Conservation (phyloP, 2,329 filamentous ascomycete genomes). For the Aspergillus tanneri region DNA sequence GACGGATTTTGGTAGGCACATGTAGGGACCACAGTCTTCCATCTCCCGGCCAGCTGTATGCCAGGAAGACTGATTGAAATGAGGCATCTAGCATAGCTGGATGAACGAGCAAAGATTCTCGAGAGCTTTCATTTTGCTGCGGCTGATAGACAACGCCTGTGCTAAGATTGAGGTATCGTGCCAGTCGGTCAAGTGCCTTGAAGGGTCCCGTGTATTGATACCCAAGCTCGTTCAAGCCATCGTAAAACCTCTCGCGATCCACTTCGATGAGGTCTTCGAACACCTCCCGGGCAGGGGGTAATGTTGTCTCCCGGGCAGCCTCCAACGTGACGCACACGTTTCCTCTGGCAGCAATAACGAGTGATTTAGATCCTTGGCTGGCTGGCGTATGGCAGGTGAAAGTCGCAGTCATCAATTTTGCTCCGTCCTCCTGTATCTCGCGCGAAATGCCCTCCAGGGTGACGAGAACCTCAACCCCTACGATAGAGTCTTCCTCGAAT, state of each 20-base stretch:
- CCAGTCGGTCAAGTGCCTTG: not conserved
- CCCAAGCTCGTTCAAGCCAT: conserved; percentile 3
- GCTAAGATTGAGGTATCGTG: conserved; percentile 5
- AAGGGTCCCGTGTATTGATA: conserved; percentile 1
- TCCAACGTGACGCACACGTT: conserved; percentile 1
- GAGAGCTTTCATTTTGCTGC: not conserved
- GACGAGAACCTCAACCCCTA: conserved; percentile 2
- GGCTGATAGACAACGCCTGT: conserved; percentile 1
- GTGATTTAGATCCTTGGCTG: not conserved
- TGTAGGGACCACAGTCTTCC: conserved; percentile 11
- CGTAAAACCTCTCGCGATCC: conserved; percentile 5
- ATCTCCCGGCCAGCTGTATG: conserved; percentile 20
- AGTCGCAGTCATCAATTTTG: not conserved
- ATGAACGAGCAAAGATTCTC: conserved; percentile 14
- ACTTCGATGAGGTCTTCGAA: conserved; percentile 7
- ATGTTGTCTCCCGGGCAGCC: not conserved
- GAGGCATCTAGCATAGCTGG: conserved; percentile 22
- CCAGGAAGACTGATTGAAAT: conserved; percentile 27
- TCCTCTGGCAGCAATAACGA: not conserved
- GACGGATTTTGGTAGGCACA: not conserved
- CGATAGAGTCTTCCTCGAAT: conserved; percentile 1
- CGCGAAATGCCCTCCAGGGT: conserved; percentile 1
- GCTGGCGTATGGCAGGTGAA: not conserved
- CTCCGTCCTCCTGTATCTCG: not conserved
- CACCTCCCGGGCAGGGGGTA: conserved; percentile 3